Conservation (phyloP, 1,284 basidiomycete species). For the Exobasidium cylindrosporum region DNA sequence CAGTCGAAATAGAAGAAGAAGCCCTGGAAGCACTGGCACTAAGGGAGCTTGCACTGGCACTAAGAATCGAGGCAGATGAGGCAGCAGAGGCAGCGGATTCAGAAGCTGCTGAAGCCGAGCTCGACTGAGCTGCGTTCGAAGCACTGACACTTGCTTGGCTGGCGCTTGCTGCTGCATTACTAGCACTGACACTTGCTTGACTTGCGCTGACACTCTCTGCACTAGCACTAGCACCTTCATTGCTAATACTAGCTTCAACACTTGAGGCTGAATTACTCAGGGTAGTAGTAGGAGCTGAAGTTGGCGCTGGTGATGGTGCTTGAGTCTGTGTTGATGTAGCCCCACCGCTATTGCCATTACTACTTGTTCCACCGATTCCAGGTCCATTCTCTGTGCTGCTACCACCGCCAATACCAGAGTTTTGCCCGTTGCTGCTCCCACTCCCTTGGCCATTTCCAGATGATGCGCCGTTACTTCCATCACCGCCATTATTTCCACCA, state of each 20-base stretch:
- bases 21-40: neutral
- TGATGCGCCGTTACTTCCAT: too few species aligned
- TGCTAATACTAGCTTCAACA: neutral
- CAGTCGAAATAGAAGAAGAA: neutral
- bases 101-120: slow-evolving; percentile 12
- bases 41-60: neutral
- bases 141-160: neutral
- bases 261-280: slow-evolving; percentile 2
- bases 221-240: neutral
- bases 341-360: neutral
- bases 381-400: slow-evolving; percentile 2
- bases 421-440: neutral
- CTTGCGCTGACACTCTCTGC: slow-evolving; percentile 12
- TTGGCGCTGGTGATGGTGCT: neutral
- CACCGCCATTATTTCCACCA: neutral
- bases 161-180: slow-evolving; percentile 1
- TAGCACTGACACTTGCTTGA: neutral
- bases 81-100: slow-evolving; percentile 6
- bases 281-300: slow-evolving; percentile 6
- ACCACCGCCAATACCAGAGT: neutral
- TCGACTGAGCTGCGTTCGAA: slow-evolving; percentile 1
- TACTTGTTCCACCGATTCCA: neutral
- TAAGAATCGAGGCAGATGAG: slow-evolving; percentile 5
- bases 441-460: slow-evolving; percentile 5
- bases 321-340: neutral